These are phyloP conservation scores for Cetraspora pellucida DNA, from an alignment of 192 early-diverging fungal species.

Conservation along the genomic window DNA sequence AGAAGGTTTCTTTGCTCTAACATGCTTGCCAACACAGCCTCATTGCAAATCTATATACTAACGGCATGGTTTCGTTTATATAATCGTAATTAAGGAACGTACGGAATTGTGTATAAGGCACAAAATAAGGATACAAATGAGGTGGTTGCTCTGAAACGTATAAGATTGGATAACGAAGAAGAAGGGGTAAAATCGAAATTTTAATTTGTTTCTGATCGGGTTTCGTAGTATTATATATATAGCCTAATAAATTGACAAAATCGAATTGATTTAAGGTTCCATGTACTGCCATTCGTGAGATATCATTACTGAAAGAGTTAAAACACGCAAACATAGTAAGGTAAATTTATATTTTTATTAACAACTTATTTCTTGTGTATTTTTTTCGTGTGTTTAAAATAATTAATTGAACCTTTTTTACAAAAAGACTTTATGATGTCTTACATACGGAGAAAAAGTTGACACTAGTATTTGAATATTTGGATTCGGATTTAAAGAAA, in stretches of 20 bases:
- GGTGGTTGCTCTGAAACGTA: conserved; percentile 97
- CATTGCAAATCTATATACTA: conserved; percentile 6
- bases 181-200: conserved; percentile 65
- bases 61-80: neutral
- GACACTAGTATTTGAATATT: conserved; percentile 97
- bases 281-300: conserved; percentile 85
- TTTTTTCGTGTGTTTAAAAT: neutral
- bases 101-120: conserved; percentile 99
- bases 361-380: neutral
- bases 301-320: conserved; percentile 84
- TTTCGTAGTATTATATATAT: too few relatives aligned
- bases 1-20: conserved; percentile 65
- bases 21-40: neutral
- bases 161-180: conserved; percentile 87
- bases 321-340: conserved; percentile 84
- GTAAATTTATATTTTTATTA: conserved; percentile 41
- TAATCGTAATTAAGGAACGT: conserved; percentile 66
- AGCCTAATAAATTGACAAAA: too few relatives aligned
- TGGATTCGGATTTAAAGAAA: conserved; percentile 99
- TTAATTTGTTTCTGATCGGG: too few relatives aligned
- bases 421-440: conserved; percentile 86
- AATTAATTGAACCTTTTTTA: neutral
- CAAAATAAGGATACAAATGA: conserved; percentile 93
- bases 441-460: conserved; percentile 97
- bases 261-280: conserved; percentile 61